phyloP scores from a whole-genome alignment of 1,284 basidiomycete genomes.

The Omphalotus olearius region DNA sequence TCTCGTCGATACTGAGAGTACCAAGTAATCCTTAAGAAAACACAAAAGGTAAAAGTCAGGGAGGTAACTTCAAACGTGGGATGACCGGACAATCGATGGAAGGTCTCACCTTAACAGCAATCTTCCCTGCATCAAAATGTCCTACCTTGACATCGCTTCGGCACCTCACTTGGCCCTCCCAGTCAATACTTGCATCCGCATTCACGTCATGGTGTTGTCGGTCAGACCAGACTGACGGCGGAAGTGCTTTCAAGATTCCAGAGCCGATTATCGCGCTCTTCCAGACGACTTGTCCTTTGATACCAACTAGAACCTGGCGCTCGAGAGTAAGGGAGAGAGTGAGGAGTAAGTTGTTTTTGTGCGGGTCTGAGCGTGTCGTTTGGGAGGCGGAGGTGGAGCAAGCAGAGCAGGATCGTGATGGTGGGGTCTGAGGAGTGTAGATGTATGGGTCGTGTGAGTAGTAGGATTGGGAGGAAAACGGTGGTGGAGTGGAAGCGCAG shows the following conservation, averaged over 20 bases:
- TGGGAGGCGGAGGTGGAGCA: too few species aligned
- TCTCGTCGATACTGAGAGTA: neutral
- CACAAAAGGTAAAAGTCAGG: neutral
- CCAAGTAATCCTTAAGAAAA: slow-evolving; percentile 2
- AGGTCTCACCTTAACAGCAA: slow-evolving; percentile 4
- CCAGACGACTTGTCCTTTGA: slow-evolving; percentile 12
- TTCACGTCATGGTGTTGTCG: neutral
- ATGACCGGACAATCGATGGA: neutral
- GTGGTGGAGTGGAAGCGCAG: too few species aligned
- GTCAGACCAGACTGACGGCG: slow-evolving; percentile 10
- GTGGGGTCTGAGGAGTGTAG: too few species aligned
- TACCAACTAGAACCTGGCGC: slow-evolving; percentile 18
- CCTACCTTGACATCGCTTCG: slow-evolving; percentile 7
- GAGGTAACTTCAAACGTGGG: too few species aligned
- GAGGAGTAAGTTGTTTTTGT: neutral
- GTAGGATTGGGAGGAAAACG: too few species aligned
- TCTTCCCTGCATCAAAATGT: slow-evolving; percentile 10
- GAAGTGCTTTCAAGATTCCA: slow-evolving; percentile 14
- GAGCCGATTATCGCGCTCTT: slow-evolving; percentile 14
- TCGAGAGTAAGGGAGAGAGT: slow-evolving; percentile 15
- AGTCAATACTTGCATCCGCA: slow-evolving; percentile 5
- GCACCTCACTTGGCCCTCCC: slow-evolving; percentile 11
- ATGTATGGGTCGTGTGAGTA: too few species aligned
- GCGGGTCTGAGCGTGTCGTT: neutral
- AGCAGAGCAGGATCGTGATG: too few species aligned